A percentile compares a stretch with the other conserved stretches of the same genome.
Evolutionary conservation across 129 eudicot genomes (phyloP).

Genomic region (Pittosporum tobira): DNA sequence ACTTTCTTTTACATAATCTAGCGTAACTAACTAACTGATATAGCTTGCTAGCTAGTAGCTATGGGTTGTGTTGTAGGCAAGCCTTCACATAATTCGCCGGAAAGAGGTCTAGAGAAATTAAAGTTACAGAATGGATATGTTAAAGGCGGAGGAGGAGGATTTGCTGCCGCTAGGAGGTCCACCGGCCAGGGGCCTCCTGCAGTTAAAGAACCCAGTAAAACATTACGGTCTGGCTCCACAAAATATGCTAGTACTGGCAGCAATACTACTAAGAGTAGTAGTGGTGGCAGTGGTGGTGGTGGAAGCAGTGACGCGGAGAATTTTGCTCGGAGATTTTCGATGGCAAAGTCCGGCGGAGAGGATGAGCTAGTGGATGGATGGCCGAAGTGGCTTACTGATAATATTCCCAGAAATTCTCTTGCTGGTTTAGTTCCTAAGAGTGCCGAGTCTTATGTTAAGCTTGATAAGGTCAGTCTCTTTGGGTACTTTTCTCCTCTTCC

Average conservation of each 20-base stretch:
- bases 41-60: constrained; percentile 21
- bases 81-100: constrained; percentile 37
- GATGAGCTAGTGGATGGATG: constrained; percentile 66
- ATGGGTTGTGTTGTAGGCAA: constrained; percentile 62
- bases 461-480: constrained; percentile 48
- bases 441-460: constrained; percentile 66
- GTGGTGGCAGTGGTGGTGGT: constrained; percentile 12
- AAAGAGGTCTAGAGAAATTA: constrained; percentile 35
- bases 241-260: background rate
- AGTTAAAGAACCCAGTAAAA: background rate
- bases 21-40: background rate
- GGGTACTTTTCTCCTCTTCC: background rate
- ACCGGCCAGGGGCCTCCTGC: constrained; percentile 31
- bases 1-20: constrained; percentile 15
- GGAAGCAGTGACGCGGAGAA: constrained; percentile 13
- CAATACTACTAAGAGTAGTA: background rate
- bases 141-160: constrained; percentile 19
- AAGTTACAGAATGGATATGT: constrained; percentile 50
- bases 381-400: constrained; percentile 76
- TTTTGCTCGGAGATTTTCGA: constrained; percentile 11
- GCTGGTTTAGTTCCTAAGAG: constrained; percentile 54
- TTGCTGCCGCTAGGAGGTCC: constrained; percentile 30
- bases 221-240: constrained; percentile 5
- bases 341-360: constrained; percentile 13
- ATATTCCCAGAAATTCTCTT: constrained; percentile 50